A percentile compares a stretch with the other conserved stretches of the same genome.
These are phyloP conservation scores for Malassezia yamatoensis DNA, from an alignment of 1,284 basidiomycete genomes.

Conservation along the genomic window DNA sequence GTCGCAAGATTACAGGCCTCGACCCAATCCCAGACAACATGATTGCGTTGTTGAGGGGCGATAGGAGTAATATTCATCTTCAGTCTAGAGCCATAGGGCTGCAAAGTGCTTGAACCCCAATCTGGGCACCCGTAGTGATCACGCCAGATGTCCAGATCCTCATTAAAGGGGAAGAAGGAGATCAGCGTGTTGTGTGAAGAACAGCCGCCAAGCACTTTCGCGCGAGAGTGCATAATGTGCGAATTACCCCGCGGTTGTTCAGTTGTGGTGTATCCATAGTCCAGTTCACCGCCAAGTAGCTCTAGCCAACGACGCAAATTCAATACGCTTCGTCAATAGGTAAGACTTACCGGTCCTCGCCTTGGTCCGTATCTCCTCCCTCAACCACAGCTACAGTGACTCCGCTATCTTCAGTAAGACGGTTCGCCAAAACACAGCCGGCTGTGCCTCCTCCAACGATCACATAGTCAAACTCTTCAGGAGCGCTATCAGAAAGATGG, in stretches of 20 bases:
- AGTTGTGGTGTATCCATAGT: slow-evolving; percentile 47
- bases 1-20: slow-evolving; percentile 32
- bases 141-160: slow-evolving; percentile 47
- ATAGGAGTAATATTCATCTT: slow-evolving; percentile 49
- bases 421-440: slow-evolving; percentile 47
- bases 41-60: slow-evolving; percentile 45
- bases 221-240: slow-evolving; percentile 48
- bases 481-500: slow-evolving; percentile 32
- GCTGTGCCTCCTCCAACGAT: slow-evolving; percentile 48
- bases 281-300: slow-evolving; percentile 46
- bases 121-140: slow-evolving; percentile 38
- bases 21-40: slow-evolving; percentile 47
- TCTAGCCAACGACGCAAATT: slow-evolving; percentile 47
- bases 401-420: slow-evolving; percentile 44
- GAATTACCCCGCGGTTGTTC: slow-evolving; percentile 48
- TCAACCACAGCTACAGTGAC: slow-evolving; percentile 48
- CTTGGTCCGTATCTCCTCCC: slow-evolving; percentile 45
- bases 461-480: slow-evolving; percentile 42
- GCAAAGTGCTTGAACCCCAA: slow-evolving; percentile 37
- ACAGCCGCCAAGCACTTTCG: slow-evolving; percentile 47
- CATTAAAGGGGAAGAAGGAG: slow-evolving; percentile 48
- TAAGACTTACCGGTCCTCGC: slow-evolving; percentile 26
- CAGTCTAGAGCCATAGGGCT: slow-evolving; percentile 45
- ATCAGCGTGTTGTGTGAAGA: slow-evolving; percentile 49
- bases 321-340: slow-evolving; percentile 28